Evolutionary conservation across 1,284 basidiomycete genomes (phyloP), one percentile per base, ranked within the genome.

Genomic region (Singerocomus rubriflavus): DNA sequence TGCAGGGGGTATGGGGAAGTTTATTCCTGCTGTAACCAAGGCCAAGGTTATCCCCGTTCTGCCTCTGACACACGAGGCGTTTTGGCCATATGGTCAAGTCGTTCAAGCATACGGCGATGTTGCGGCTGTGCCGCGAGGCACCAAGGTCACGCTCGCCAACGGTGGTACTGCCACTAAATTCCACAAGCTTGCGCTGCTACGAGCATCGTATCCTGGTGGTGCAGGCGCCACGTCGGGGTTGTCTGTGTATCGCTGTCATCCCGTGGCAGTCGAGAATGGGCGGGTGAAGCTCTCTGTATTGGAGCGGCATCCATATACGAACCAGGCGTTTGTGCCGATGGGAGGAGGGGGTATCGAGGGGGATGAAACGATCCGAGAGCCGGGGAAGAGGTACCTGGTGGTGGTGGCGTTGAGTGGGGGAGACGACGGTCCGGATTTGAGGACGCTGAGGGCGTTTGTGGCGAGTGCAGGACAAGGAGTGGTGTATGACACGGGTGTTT

Each of bases 311-410:
- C 75, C 80, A 13, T 82, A 75, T 63, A 93, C 90, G 5, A 93
- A 86, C 57, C 91, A 94, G 66, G 84, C 88, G 5, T 97, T 97
- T 68, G 80, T 96, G 51, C 93, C 94, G 1, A 88, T 96, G 84
- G 88, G 89, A 1, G 72, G 72, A 17, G 74, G 64, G 12, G 58
- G 58, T 6, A 47, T 61, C 14, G 63, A 59, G 4, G 58, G 54
- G 9, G 66, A 70, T 21, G 76, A 84, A 57, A 75, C 75, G 4
- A 66, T 85, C 34, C 61, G 58, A 3, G 73, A 79, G 34, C 72
- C 79, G 8, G 81, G 80, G 2, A 69, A 71, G 34, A 71, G 73
- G 31, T 95, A 93, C 65, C 71, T 97, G 42, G 89, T 95, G 16
- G 82, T 94, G 29, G 94, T 93, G 1, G 89, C 90, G 14, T 69